A percentile compares a stretch with the other conserved stretches of the same genome.
Evolutionary conservation across 768 basidiomycete genomes (phyloP).

Genomic region (Clathrus columnatus): DNA sequence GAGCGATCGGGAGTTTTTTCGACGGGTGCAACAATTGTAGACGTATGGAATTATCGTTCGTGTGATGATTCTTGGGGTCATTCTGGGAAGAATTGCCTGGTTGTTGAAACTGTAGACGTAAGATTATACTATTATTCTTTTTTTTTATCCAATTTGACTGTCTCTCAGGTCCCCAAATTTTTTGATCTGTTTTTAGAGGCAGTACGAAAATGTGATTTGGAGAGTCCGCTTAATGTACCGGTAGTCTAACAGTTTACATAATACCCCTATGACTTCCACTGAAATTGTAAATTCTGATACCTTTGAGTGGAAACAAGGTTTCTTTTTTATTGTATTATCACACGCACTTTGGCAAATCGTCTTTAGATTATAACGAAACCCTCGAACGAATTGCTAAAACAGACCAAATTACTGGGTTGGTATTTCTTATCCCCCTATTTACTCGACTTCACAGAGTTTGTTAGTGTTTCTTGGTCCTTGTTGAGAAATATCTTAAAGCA

Average conservation of each 20-base stretch:
- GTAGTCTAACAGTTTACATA: neutral
- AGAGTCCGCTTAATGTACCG: conserved; percentile 47
- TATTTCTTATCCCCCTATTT: conserved; percentile 11
- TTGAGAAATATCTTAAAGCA: conserved; percentile 66
- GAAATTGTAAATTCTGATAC: neutral
- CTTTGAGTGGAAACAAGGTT: conserved; percentile 50
- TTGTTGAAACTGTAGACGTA: conserved; percentile 63
- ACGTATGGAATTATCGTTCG: conserved; percentile 55
- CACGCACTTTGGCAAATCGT: conserved; percentile 10
- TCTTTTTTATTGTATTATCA: neutral
- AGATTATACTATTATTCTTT: conserved; percentile 17
- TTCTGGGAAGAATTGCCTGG: conserved; percentile 65
- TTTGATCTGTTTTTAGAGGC: conserved; percentile 58
- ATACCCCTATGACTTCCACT: neutral
- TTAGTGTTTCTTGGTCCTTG: conserved; percentile 59
- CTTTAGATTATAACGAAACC: conserved; percentile 46
- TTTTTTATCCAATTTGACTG: neutral
- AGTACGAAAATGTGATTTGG: conserved; percentile 46
- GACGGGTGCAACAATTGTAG: conserved; percentile 72
- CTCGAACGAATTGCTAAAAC: conserved; percentile 56
- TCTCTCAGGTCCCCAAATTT: conserved; percentile 47
- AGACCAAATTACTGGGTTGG: conserved; percentile 50
- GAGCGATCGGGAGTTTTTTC: conserved; percentile 62
- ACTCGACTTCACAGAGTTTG: conserved; percentile 4
- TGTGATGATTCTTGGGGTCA: conserved; percentile 58